Evolutionary conservation across 1,284 basidiomycete species (phyloP).

Genomic region (Blastosporella zonata): DNA sequence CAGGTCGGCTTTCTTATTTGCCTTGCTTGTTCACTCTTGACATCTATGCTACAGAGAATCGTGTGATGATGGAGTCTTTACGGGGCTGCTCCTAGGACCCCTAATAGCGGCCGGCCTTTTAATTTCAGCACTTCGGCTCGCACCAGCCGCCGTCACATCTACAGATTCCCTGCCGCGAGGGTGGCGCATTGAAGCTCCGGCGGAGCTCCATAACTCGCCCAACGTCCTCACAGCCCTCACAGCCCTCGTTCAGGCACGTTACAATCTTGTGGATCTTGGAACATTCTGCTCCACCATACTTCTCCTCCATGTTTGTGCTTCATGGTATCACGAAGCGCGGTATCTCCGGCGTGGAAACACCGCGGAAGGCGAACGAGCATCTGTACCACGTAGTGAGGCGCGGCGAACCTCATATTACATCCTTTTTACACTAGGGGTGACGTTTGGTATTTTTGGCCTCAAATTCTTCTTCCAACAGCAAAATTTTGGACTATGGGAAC

Average conservation of each 20-base stretch:
- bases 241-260: slow-evolving; percentile 69
- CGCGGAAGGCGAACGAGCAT: slow-evolving; percentile 64
- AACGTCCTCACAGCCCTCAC: slow-evolving; percentile 45
- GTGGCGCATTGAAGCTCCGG: slow-evolving; percentile 79
- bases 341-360: slow-evolving; percentile 40
- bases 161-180: slow-evolving; percentile 43
- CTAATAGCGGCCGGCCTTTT: slow-evolving; percentile 70
- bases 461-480: slow-evolving; percentile 43
- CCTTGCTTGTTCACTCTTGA: slow-evolving; percentile 8
- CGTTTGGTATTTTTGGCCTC: slow-evolving; percentile 43
- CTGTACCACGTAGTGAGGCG: slow-evolving; percentile 73
- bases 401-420: slow-evolving; percentile 60
- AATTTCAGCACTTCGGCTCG: slow-evolving; percentile 45
- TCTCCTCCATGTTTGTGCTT: slow-evolving; percentile 72
- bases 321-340: slow-evolving; percentile 66
- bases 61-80: slow-evolving; percentile 80
- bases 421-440: slow-evolving; percentile 55
- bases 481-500: slow-evolving; percentile 62
- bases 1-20: slow-evolving; percentile 39
- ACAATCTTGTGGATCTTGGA: slow-evolving; percentile 73
- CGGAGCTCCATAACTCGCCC: slow-evolving; percentile 41
- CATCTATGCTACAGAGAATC: slow-evolving; percentile 52
- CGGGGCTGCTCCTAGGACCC: slow-evolving; percentile 76
- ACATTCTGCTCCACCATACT: slow-evolving; percentile 79
- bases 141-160: slow-evolving; percentile 21